A percentile compares a stretch with the other conserved stretches of the same genome.
Evolutionary conservation across 139 green algal genomes (phyloP).

Genomic region (Tetradesmus lagerheimii): DNA sequence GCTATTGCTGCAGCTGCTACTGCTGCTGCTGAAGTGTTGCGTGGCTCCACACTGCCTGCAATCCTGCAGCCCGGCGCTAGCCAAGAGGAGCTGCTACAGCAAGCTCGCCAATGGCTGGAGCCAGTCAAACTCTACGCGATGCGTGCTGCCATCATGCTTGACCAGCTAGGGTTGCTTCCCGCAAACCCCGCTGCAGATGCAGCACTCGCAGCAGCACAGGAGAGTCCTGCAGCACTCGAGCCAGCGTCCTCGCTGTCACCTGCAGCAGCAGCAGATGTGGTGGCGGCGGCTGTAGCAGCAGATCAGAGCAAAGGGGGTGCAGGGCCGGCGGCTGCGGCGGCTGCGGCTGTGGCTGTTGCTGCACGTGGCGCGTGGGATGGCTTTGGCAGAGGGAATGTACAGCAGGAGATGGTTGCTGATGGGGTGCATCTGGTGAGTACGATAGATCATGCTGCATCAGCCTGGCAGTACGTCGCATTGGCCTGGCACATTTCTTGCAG

Average conservation of each 20-base stretch:
- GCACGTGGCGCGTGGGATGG: neutral
- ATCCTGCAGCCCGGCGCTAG: neutral
- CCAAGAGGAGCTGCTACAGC: neutral
- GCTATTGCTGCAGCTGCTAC: neutral
- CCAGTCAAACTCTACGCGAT: neutral
- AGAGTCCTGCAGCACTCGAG: neutral
- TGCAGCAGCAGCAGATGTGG: neutral
- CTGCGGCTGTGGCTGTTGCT: neutral
- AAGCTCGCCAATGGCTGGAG: neutral
- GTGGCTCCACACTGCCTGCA: neutral
- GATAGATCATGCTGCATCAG: too few species aligned
- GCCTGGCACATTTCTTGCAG: too few species aligned
- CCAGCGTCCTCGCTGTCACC: neutral
- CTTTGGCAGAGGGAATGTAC: neutral
- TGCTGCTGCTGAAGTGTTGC: neutral
- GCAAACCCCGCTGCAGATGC: neutral
- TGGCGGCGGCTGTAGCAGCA: neutral
- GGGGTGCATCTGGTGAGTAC: neutral
- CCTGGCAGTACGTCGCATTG: too few species aligned
- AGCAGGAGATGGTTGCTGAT: neutral
- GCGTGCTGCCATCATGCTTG: conserved; percentile 1
- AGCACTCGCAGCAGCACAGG: neutral
- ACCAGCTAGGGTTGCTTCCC: neutral
- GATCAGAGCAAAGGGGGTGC: neutral
- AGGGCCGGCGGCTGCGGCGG: neutral